These are phyloP conservation scores for Platismatia glauca DNA, from an alignment of 495 filamentous ascomycete genomes.

Conservation along the genomic window DNA sequence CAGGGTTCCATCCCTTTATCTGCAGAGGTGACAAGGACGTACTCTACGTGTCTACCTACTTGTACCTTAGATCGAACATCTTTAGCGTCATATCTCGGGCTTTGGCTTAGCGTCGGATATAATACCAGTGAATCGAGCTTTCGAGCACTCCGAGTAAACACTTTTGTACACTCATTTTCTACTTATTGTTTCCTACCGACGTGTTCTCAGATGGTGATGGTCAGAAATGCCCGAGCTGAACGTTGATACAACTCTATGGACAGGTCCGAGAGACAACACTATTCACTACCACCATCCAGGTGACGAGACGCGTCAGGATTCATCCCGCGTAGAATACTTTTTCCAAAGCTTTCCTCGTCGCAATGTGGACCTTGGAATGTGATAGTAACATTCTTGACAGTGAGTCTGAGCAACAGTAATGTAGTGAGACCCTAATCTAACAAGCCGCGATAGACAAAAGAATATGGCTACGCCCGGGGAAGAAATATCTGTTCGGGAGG, in stretches of 20 bases:
- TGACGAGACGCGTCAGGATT: slow-evolving; percentile 1
- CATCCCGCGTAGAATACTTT: background rate
- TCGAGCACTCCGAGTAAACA: too few species aligned
- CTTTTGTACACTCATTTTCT: background rate
- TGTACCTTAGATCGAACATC: too few species aligned
- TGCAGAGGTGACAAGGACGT: too few species aligned
- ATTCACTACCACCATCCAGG: background rate
- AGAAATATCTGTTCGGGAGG: slow-evolving; percentile 72
- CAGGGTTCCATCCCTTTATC: too few species aligned
- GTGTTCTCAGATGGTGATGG: too few species aligned
- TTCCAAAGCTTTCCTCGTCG: background rate
- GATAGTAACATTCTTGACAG: slow-evolving; percentile 19
- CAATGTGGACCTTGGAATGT: slow-evolving; percentile 26
- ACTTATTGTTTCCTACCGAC: background rate
- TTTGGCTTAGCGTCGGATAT: background rate
- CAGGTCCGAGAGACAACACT: background rate
- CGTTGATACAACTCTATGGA: background rate
- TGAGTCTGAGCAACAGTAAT: background rate
- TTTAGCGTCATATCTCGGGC: background rate
- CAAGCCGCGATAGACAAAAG: slow-evolving; percentile 45
- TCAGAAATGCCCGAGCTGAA: too few species aligned
- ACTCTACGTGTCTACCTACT: too few species aligned
- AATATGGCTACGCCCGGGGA: slow-evolving; percentile 75
- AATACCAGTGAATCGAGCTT: too few species aligned
- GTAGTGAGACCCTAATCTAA: background rate